Evolutionary conservation across 805 yeast genomes (phyloP).

Genomic region (Metahyphopichia silvanorum): DNA sequence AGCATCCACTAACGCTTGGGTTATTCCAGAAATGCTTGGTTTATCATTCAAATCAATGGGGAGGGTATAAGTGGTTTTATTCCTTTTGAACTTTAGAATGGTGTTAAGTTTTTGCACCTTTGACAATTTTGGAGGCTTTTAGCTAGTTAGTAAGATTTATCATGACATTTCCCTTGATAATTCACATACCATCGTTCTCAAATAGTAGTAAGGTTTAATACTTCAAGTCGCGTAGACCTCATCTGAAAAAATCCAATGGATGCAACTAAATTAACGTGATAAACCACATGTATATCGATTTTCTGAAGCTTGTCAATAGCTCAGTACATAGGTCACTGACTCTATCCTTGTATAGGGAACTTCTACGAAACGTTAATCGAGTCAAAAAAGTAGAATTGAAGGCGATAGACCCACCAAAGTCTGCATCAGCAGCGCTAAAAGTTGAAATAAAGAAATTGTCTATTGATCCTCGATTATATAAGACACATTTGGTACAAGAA

Average conservation of each 20-base stretch:
- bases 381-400: background rate
- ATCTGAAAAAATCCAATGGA: too few species aligned
- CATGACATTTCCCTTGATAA: too few species aligned
- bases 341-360: conserved; percentile 1
- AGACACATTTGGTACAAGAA: conserved; percentile 14
- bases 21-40: conserved; percentile 16
- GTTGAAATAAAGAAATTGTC: conserved; percentile 2
- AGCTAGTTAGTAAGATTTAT: conserved; percentile 1
- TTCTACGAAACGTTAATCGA: conserved; percentile 1
- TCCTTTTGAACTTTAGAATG: conserved; percentile 35
- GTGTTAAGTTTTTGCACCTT: conserved; percentile 13
- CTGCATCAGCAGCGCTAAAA: conserved; percentile 1
- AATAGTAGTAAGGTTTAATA: too few species aligned
- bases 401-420: background rate
- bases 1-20: conserved; percentile 26
- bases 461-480: conserved; percentile 10
- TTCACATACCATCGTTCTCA: too few species aligned
- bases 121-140: conserved; percentile 21
- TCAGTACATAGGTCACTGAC: background rate
- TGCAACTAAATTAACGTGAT: too few species aligned
- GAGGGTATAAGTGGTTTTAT: conserved; percentile 26
- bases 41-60: conserved; percentile 19
- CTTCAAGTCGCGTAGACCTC: too few species aligned
- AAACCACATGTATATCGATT: conserved; percentile 1
- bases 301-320: conserved; percentile 1